These are phyloP conservation scores for Gloeopeniophorella convolvens DNA, from an alignment of 768 basidiomycete genomes.

Conservation along the genomic window DNA sequence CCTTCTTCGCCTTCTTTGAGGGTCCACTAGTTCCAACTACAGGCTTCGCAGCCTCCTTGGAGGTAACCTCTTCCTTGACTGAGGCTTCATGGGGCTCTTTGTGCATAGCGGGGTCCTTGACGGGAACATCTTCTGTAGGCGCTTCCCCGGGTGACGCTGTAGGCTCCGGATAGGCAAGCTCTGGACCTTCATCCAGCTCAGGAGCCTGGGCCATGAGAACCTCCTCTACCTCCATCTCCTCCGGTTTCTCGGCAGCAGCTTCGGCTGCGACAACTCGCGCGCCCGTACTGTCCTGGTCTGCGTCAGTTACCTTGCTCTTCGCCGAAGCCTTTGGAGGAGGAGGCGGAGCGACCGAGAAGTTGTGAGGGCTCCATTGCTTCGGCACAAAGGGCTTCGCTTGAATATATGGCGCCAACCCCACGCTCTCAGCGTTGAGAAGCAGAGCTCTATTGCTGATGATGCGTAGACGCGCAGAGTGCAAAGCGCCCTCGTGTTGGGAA, in stretches of 20 bases:
- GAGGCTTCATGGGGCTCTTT: neutral
- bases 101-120: neutral
- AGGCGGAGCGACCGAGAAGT: conserved; percentile 29
- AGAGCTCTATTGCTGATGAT: conserved; percentile 73
- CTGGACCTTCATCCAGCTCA: no score
- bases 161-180: no score
- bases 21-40: neutral
- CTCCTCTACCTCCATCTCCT: neutral
- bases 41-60: neutral
- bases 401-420: conserved; percentile 66
- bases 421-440: conserved; percentile 44
- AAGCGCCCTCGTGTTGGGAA: conserved; percentile 51
- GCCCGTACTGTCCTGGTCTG: neutral
- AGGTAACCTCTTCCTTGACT: neutral
- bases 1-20: conserved; percentile 18
- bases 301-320: neutral
- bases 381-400: conserved; percentile 63
- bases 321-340: neutral
- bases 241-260: neutral
- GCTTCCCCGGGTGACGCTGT: no score
- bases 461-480: conserved; percentile 60
- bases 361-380: conserved; percentile 60
- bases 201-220: no score
- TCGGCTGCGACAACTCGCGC: no score
- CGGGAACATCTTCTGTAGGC: neutral